Base-by-base conservation (phyloP, 768 basidiomycete genomes). In the Boletus vinaceobasis region DNA sequence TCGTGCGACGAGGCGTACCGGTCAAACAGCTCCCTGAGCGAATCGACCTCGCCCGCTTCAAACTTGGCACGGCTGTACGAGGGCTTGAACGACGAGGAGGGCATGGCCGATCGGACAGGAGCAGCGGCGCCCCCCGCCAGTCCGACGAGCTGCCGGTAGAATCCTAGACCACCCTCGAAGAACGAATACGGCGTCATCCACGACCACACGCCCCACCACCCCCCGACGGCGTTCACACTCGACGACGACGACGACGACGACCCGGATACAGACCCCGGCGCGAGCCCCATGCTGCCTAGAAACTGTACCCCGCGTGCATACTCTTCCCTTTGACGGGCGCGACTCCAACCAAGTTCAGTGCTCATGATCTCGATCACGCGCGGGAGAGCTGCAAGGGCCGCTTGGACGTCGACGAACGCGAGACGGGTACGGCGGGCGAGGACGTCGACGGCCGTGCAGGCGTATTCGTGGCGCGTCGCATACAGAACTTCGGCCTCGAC, bases 401-500 rank as follows among this genome's bases (percentile, higher is more conserved):
- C 89, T 54, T 87, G 86, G 0, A 86, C 88, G 69, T 97, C 94
- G 61, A 98, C 84, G 82, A 98, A 98, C 8, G 90, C 86, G 29
- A 99, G 80, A n/a, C 96, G 88, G 10, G 90, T 89, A 55, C 95
- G 87, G 1, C 96, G 87, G 2, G 92, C 91, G 66, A 98, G 84
- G 61, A 98, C 89, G 71, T 99, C 96, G 54, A 88, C 77, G 11
- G 94, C 90, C n/a, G 88, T 94, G 55, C 84, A 81, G 0, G 95
- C 96, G 71, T 96, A 98, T 74, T 99, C 96, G 69, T 93, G 78
- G 14, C 84, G 84, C 21, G 87, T 80, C 0, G 94, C 93, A 67
- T 96, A 97, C 45, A 84, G 84, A 7, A 95, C 86, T 74, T 99
- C 96, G 1, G 92, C 93, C 70, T 97, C 93, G 69, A 98, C 86